Base-by-base conservation (phyloP, 176 grass and related monocot genomes). In the Elymus sibiricus region DNA sequence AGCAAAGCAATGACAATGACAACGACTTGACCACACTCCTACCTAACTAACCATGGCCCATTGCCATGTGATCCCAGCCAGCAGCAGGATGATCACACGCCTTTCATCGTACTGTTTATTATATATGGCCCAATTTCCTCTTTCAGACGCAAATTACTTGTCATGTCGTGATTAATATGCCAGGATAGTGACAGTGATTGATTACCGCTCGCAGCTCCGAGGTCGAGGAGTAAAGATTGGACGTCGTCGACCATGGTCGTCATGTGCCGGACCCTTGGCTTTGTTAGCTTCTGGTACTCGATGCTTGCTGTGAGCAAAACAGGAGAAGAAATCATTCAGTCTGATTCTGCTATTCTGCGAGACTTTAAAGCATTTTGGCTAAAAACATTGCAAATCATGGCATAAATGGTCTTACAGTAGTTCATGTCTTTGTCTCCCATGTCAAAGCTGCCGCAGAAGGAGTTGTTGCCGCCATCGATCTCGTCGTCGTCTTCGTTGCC, bases 331-430 rank as follows among this genome's bases (percentile, higher is more conserved):
- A 51, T 80, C 4, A 24, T 12, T 84, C 25, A 70, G n/a, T n/a
- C n/a, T n/a, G n/a, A n/a, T n/a, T n/a, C n/a, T n/a, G n/a, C n/a
- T n/a, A n/a, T n/a, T n/a, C n/a, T n/a, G n/a, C n/a, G n/a, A n/a
- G n/a, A n/a, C n/a, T n/a, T n/a, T n/a, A n/a, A n/a, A n/a, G n/a
- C 55, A 79, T 19, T 26, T 28, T 63, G 81, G 28, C 13, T 46
- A 42, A 32, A 51, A 6, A 51, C 16, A 67, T 7, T 39, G 22
- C 51, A 78, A 39, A 51, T 38, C 19, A 4, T 29, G 5, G 4
- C 32, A n/a, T n/a, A n/a, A n/a, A n/a, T n/a, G n/a, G 55, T 64
- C 89, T 91, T 94, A 94, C 92, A 94, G 51, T 91, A 93, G 80
- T 91, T 86, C 16, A 79, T 86, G 37, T 94, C 90, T 76, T 93